These are phyloP conservation scores for Irpex lacteus DNA, from an alignment of 1,284 basidiomycete species.

Conservation along the genomic window DNA sequence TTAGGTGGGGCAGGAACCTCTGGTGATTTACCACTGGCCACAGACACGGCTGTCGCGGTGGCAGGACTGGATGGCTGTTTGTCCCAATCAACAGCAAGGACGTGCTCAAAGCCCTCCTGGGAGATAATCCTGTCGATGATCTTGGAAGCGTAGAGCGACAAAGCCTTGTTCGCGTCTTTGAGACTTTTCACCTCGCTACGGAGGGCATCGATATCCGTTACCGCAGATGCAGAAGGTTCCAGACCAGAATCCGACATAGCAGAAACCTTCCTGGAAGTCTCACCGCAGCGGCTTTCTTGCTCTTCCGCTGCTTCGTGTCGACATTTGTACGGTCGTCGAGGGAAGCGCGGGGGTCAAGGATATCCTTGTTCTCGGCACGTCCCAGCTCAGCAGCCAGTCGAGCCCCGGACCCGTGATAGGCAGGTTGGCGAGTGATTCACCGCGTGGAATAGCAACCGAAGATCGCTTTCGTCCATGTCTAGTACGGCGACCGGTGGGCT, in stretches of 20 bases:
- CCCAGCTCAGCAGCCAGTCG: conserved; percentile 87
- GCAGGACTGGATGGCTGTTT: conserved; percentile 38
- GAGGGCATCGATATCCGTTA: conserved; percentile 65
- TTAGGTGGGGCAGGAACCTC: conserved; percentile 28
- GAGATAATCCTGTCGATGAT: conserved; percentile 95
- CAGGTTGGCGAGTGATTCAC: conserved; percentile 76
- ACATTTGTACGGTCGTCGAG: conserved; percentile 50
- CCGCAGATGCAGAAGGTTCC: conserved; percentile 29
- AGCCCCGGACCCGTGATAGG: conserved; percentile 85
- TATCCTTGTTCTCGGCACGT: conserved; percentile 80
- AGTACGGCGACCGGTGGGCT: conserved; percentile 37
- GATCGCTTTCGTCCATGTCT: conserved; percentile 53
- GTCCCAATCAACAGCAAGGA: conserved; percentile 86
- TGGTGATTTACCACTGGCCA: conserved; percentile 8
- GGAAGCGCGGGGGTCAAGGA: conserved; percentile 45
- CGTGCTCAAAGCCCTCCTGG: conserved; percentile 91
- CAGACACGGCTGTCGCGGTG: conserved; percentile 24
- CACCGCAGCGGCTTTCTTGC: conserved; percentile 47
- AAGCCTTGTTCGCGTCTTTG: conserved; percentile 92
- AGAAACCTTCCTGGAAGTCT: conserved; percentile 35
- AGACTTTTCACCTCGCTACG: conserved; percentile 84
- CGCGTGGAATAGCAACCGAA: conserved; percentile 48
- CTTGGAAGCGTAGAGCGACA: conserved; percentile 93
- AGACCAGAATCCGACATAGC: conserved; percentile 15
- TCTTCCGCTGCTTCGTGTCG: conserved; percentile 47